phyloP scores from a whole-genome alignment of 2,329 filamentous ascomycete species.

The Sporothrix phasma region DNA sequence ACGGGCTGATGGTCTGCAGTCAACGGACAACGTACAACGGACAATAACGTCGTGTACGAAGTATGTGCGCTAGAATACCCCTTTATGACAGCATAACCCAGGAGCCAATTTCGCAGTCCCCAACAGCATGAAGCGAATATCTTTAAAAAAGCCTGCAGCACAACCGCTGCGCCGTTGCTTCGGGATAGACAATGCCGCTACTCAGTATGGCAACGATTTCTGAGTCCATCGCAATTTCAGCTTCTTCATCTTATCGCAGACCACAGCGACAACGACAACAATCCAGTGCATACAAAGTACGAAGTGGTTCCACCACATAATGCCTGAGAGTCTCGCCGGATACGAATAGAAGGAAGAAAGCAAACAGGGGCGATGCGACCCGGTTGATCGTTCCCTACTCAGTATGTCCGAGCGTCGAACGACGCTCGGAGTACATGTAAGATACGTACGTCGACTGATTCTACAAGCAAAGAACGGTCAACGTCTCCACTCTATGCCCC shows the following conservation, averaged over 20 bases:
- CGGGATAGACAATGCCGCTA: neutral
- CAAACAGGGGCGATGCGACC: neutral
- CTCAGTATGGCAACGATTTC: neutral
- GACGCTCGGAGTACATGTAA: too few relatives aligned
- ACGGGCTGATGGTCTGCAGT: too few relatives aligned
- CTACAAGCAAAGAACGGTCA: too few relatives aligned
- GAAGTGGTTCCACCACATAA: neutral
- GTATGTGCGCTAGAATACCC: neutral
- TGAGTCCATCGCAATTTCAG: neutral
- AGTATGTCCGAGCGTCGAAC: too few relatives aligned
- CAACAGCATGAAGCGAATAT: neutral
- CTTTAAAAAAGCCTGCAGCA: neutral
- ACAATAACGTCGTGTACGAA: too few relatives aligned
- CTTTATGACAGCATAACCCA: too few relatives aligned
- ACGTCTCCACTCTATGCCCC: neutral
- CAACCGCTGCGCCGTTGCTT: neutral
- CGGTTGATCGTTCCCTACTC: neutral
- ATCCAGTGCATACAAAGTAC: neutral
- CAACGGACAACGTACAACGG: too few relatives aligned
- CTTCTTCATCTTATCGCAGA: neutral
- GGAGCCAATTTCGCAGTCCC: neutral
- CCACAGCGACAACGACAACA: neutral
- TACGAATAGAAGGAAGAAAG: neutral
- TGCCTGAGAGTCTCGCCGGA: neutral
- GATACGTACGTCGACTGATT: too few relatives aligned